phyloP scores from a whole-genome alignment of 371 early-diverging fungal genomes.

The Funneliformis caledonium region DNA sequence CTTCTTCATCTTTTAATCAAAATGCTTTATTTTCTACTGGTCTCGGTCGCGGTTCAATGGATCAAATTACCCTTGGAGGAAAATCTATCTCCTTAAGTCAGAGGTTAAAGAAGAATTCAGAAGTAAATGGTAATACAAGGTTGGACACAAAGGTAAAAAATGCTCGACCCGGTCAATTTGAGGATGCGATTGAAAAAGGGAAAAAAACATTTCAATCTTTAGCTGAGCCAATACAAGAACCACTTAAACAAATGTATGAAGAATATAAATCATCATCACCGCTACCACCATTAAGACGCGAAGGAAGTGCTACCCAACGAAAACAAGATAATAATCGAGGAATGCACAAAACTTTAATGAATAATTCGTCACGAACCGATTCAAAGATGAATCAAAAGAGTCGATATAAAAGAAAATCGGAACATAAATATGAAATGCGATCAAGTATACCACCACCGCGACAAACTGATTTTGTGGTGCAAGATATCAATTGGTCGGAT shows the following conservation, averaged over 20 bases:
- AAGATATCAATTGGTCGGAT: conserved; percentile 29
- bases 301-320: neutral
- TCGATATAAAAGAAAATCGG: neutral
- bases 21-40: conserved; percentile 7
- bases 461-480: conserved; percentile 4
- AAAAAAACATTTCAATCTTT: neutral
- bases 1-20: neutral
- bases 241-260: neutral
- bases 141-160: neutral
- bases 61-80: neutral
- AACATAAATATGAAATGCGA: neutral
- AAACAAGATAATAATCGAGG: neutral
- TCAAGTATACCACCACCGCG: neutral
- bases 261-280: neutral
- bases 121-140: neutral
- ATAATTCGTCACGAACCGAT: neutral
- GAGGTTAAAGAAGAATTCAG: neutral
- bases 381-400: neutral
- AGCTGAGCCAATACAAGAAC: neutral
- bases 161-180: conserved; percentile 16
- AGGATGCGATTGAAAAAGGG: neutral
- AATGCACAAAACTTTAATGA: neutral
- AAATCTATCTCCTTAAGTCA: neutral
- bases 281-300: neutral
- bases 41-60: neutral